Evolutionary conservation across 306 rosid species (phyloP).

Genomic region (Neltuma alba): DNA sequence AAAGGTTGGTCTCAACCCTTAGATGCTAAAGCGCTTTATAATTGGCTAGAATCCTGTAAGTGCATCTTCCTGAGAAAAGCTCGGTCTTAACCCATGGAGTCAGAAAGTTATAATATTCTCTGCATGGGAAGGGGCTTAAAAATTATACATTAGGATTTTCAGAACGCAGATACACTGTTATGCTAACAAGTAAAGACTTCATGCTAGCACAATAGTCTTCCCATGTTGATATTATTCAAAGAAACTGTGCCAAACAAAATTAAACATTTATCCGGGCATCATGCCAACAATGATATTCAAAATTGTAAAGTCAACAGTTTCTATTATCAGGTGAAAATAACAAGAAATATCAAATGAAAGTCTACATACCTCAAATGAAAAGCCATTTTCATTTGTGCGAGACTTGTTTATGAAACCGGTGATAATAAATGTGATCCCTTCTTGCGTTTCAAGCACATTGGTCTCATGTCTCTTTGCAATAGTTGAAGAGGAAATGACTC

Average conservation of each 20-base stretch:
- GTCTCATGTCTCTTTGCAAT: conserved; percentile 44
- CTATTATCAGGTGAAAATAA: neutral
- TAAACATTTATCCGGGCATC: neutral
- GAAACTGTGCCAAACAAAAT: neutral
- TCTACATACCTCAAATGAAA: conserved; percentile 31
- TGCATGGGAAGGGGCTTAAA: neutral
- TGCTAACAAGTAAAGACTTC: neutral
- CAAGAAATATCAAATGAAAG: neutral
- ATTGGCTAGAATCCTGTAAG: too few relatives aligned
- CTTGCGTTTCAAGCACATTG: conserved; percentile 43
- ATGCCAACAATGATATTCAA: neutral
- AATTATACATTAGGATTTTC: neutral
- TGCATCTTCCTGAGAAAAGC: too few relatives aligned
- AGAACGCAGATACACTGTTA: neutral
- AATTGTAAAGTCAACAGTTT: neutral
- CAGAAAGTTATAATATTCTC: neutral
- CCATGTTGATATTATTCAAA: neutral
- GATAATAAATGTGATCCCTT: conserved; percentile 33
- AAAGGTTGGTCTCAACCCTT: neutral
- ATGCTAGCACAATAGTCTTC: neutral
- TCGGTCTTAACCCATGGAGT: too few relatives aligned
- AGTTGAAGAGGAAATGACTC: conserved; percentile 29
- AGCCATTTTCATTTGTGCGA: conserved; percentile 40
- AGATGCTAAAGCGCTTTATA: too few relatives aligned
- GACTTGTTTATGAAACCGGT: conserved; percentile 42